Evolutionary conservation across 306 rosid species (phyloP), one percentile per base, ranked within the genome.

Genomic region (Lathyrus sativus): DNA sequence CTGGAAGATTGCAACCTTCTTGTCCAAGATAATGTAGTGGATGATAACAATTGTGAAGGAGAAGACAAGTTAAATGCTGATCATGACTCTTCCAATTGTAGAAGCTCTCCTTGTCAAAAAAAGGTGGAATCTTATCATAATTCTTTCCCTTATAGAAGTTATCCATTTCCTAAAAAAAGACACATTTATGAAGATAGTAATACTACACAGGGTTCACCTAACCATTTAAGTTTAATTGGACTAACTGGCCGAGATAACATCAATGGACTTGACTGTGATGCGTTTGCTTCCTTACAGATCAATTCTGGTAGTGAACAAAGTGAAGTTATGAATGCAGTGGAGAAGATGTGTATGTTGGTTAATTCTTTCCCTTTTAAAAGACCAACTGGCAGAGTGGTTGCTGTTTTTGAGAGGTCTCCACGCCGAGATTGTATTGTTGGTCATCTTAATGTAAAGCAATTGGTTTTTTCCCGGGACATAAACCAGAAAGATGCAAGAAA

Each of bases 381-480:
- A 72, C 99, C 97, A 11, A 88, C 92, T 28, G 99, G 96, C 41
- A 74, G 76, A 79, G 93, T 90, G 49, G 83, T 93, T 59, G 83
- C 97, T 70, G 49, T 93, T 71, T 43, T 86, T 74, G 88, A 90
- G 74, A 81, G 72, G 75, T 90, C 99, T 65, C 82, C 46, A 1
- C 84, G 79, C 48, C 83, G 97, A 73, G 86, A 84, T 59, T 43
- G 87, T 68, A 39, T 93, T 70, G 81, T 93, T 67, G 97, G 99
- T 39, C 84, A 65, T 78, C 85, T 93, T 61, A 70, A 83, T 70
- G 83, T 88, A 38, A 83, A 79, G 55, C 78, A 67, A 53, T 83
- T 75, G 76, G 13, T 79, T 72, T 62, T 83, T 67, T 68, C 63
- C 57, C 74, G 37, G 77, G 89, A 86, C 24, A 11, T 60, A 17